phyloP scores from a whole-genome alignment of 306 rosid genomes.

The Oemleria cerasiformis region DNA sequence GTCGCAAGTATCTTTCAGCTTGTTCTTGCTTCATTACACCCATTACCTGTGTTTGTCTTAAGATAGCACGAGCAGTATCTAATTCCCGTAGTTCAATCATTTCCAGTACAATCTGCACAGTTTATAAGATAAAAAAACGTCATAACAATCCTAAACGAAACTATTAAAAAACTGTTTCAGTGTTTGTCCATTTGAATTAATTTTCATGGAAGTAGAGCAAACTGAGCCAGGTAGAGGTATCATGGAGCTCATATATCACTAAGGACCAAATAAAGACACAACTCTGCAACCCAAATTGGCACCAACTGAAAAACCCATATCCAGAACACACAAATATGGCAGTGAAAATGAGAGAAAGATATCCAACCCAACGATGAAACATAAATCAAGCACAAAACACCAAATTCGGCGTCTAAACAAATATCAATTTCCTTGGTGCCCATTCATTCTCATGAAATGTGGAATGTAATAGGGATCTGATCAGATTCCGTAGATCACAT shows the following conservation, averaged over 20 bases:
- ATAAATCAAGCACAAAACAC: background rate
- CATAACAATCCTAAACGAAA: background rate
- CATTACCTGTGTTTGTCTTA: slow-evolving; percentile 97
- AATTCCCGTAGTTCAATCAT: slow-evolving; percentile 98
- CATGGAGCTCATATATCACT: background rate
- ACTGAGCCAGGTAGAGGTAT: background rate
- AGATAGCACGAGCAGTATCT: slow-evolving; percentile 95
- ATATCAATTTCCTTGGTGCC: background rate
- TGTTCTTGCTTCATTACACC: slow-evolving; percentile 99
- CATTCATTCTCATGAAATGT: background rate
- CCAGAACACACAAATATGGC: background rate
- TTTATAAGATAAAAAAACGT: background rate
- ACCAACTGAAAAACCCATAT: background rate
- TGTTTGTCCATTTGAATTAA: background rate
- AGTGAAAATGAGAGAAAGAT: background rate
- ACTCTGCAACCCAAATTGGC: background rate
- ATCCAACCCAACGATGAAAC: background rate
- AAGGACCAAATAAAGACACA: background rate
- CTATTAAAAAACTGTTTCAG: background rate
- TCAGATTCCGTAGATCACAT: background rate
- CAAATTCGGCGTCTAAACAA: background rate
- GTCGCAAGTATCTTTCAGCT: slow-evolving; percentile 96
- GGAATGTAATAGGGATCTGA: background rate
- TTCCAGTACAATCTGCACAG: slow-evolving; percentile 87
- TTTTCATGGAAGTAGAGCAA: background rate